These are phyloP conservation scores for Nosema muscidifuracis DNA, from an alignment of 371 early-diverging fungal genomes.

Conservation along the genomic window DNA sequence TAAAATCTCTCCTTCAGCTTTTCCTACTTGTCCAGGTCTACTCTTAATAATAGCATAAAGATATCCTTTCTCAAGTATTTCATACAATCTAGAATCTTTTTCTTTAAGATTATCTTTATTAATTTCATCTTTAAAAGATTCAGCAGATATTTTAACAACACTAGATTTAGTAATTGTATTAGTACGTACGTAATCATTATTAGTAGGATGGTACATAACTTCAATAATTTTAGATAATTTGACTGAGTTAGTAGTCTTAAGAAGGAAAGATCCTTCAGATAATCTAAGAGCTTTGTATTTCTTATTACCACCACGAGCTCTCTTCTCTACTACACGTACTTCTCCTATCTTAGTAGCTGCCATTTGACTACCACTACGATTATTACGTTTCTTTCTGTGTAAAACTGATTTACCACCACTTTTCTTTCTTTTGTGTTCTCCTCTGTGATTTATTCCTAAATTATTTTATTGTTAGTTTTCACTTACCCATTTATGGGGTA, in stretches of 20 bases:
- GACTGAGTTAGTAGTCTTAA: neutral
- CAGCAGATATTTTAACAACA: constrained; percentile 93
- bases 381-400: constrained; percentile 96
- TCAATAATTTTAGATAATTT: constrained; percentile 73
- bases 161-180: constrained; percentile 97
- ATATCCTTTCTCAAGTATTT: constrained; percentile 89
- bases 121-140: constrained; percentile 95
- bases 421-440: constrained; percentile 81
- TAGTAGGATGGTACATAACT: constrained; percentile 97
- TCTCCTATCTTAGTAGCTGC: constrained; percentile 91
- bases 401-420: constrained; percentile 94
- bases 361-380: constrained; percentile 91
- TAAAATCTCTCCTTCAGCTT: constrained; percentile 92
- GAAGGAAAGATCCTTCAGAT: constrained; percentile 72
- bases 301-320: constrained; percentile 94
- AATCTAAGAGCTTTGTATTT: constrained; percentile 96
- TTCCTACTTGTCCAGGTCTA: constrained; percentile 97
- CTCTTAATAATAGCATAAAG: constrained; percentile 78
- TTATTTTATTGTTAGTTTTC: constrained; percentile 7
- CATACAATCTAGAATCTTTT: constrained; percentile 76
- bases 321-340: constrained; percentile 82
- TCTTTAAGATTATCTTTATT: constrained; percentile 76
- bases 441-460: constrained; percentile 58
- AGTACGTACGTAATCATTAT: constrained; percentile 99
- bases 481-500: constrained; percentile 53